phyloP scores from a whole-genome alignment of 345 rosid genomes.

The Psidium guajava region DNA sequence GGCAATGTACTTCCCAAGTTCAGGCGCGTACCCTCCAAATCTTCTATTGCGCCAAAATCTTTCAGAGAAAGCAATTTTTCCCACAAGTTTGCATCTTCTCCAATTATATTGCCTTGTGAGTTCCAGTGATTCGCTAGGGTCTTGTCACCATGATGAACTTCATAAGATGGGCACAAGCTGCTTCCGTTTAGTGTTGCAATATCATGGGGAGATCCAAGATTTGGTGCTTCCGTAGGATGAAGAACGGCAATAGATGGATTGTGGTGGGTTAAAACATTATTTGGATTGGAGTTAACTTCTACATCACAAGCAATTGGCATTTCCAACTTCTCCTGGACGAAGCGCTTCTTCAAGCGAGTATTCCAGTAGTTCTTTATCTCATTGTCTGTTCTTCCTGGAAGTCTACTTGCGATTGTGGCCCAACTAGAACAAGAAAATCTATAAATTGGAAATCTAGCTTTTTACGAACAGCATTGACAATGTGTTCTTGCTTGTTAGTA shows the following conservation, averaged over 20 bases:
- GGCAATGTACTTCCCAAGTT: neutral
- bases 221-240: neutral
- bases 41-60: neutral
- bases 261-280: neutral
- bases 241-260: neutral
- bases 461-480: neutral
- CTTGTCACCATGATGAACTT: neutral
- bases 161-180: neutral
- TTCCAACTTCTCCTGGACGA: neutral
- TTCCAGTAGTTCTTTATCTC: slow-evolving; percentile 10
- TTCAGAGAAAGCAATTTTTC: neutral
- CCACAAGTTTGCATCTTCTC: neutral
- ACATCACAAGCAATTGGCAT: neutral
- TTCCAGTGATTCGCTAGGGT: neutral
- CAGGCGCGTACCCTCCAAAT: neutral
- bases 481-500: neutral
- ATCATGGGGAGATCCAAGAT: neutral
- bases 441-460: neutral
- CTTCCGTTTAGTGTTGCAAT: neutral
- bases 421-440: neutral
- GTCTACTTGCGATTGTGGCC: neutral
- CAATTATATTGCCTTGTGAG: neutral
- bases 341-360: neutral
- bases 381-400: slow-evolving; percentile 7
- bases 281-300: neutral